phyloP scores from a whole-genome alignment of 202 grass and related monocot species.

The Setaria italica region DNA sequence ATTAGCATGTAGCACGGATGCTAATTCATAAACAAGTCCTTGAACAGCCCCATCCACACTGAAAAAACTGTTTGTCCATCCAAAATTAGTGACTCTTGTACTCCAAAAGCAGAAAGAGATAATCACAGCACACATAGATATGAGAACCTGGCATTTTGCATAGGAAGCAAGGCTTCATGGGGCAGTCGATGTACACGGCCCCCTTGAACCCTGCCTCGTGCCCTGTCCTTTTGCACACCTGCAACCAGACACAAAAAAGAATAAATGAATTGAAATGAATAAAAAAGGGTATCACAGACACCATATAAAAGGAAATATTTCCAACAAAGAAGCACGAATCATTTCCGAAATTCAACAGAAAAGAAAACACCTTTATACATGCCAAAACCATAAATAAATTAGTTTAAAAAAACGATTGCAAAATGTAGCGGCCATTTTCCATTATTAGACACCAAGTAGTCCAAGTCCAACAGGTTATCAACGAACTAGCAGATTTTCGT shows the following conservation, averaged over 20 bases:
- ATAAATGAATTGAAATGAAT: conserved; percentile 26
- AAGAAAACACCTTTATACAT: background rate
- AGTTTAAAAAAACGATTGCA: background rate
- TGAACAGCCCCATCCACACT: background rate
- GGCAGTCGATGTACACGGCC: conserved; percentile 84
- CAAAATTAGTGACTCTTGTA: background rate
- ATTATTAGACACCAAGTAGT: background rate
- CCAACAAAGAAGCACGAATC: background rate
- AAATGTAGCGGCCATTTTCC: conserved; percentile 6
- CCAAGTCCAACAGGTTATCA: background rate
- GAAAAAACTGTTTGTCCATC: background rate
- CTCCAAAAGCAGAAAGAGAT: background rate
- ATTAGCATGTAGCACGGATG: background rate
- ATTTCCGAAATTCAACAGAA: background rate
- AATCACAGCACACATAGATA: background rate
- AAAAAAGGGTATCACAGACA: background rate
- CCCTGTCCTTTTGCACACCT: conserved; percentile 89
- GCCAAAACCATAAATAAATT: background rate
- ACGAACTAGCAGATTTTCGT: too few species aligned
- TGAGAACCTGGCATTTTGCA: conserved; percentile 89
- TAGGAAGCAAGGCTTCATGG: conserved; percentile 94
- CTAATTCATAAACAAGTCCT: conserved; percentile 6
- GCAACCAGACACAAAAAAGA: conserved; percentile 30
- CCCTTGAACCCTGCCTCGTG: conserved; percentile 94
- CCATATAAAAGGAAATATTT: background rate